phyloP scores from a whole-genome alignment of 2,329 filamentous ascomycete species.

The Tolypocladium inflatum region DNA sequence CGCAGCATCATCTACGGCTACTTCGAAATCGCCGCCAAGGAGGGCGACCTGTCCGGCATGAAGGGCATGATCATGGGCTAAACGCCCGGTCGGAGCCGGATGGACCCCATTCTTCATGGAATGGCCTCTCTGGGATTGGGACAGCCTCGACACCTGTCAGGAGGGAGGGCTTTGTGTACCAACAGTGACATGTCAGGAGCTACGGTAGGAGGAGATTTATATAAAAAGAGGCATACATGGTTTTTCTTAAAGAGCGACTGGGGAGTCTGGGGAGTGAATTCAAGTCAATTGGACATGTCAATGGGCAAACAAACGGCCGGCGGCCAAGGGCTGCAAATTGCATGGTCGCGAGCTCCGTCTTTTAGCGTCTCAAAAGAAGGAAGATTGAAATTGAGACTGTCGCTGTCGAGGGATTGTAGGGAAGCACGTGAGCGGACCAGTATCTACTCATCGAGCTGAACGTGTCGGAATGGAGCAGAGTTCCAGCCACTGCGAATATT shows the following conservation, averaged over 20 bases:
- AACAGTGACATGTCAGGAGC: not conserved
- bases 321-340: not conserved
- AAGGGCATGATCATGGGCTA: slow-evolving; percentile 66
- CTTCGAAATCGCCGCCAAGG: slow-evolving; percentile 98
- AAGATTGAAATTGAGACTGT: too few relatives aligned
- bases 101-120: not conserved
- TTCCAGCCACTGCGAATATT: too few relatives aligned
- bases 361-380: not conserved
- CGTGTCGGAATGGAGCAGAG: not conserved
- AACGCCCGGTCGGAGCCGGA: slow-evolving; percentile 9
- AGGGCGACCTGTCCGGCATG: slow-evolving; percentile 85
- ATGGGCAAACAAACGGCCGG: not conserved
- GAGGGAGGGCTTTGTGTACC: not conserved
- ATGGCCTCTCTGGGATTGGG: not conserved
- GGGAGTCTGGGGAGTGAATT: not conserved
- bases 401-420: not conserved
- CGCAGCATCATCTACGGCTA: slow-evolving; percentile 95
- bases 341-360: not conserved
- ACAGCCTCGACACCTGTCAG: not conserved
- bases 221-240: slow-evolving; percentile 2
- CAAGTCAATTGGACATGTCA: slow-evolving; percentile 1
- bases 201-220: not conserved
- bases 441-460: not conserved
- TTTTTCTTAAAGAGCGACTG: not conserved
- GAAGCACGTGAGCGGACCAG: not conserved